Conservation (phyloP, 2,329 filamentous ascomycete species). For the Verticillium isaacii region DNA sequence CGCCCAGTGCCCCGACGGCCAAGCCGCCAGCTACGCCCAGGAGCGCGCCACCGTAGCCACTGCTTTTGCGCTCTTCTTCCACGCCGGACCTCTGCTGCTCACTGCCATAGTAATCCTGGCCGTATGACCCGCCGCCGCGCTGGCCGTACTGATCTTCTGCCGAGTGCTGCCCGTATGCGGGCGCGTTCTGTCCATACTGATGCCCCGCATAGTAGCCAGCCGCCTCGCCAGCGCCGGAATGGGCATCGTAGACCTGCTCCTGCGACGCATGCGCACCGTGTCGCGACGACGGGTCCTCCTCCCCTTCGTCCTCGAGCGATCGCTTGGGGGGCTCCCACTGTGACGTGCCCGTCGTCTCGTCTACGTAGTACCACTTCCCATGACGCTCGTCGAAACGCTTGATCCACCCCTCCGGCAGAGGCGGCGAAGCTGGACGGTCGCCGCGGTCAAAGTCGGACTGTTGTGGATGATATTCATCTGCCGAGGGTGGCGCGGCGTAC, state of each 20-base stretch:
- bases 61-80: constrained; percentile 31
- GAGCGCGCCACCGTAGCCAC: constrained; percentile 45
- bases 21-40: constrained; percentile 54
- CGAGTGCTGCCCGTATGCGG: background rate
- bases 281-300: background rate
- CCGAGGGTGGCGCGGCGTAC: constrained; percentile 11
- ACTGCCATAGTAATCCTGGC: constrained; percentile 8
- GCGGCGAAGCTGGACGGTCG: constrained; percentile 26
- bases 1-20: constrained; percentile 50
- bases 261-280: background rate
- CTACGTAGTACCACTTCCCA: constrained; percentile 54
- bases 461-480: constrained; percentile 2
- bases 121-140: background rate
- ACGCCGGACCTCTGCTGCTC: constrained; percentile 7
- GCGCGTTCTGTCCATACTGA: background rate
- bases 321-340: constrained; percentile 45
- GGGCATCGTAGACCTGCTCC: background rate
- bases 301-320: background rate
- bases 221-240: constrained; percentile 1
- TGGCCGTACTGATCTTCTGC: background rate
- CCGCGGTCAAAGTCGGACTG: constrained; percentile 4
- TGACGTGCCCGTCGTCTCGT: constrained; percentile 47
- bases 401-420: constrained; percentile 48
- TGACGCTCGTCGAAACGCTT: constrained; percentile 50
- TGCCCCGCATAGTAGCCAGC: constrained; percentile 9